A percentile compares a stretch with the other conserved stretches of the same genome.
Evolutionary conservation across 805 yeast species (phyloP).

Genomic region (Myxozyma vanderwaltii): DNA sequence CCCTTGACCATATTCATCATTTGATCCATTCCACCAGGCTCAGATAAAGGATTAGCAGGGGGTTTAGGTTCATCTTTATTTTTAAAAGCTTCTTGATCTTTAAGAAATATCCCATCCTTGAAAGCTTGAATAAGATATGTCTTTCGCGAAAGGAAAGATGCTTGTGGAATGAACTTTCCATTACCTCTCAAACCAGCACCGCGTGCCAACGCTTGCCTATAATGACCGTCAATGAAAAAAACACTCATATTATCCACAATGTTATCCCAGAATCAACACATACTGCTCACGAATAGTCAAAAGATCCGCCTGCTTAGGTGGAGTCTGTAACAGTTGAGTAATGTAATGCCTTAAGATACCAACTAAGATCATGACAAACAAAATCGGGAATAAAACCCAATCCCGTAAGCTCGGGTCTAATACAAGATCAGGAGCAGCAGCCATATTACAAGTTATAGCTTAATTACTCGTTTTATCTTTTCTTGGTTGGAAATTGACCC

Average conservation of each 20-base stretch:
- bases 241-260: neutral
- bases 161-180: constrained; percentile 52
- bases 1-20: constrained; percentile 77
- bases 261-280: constrained; percentile 6
- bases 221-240: neutral
- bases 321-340: constrained; percentile 60
- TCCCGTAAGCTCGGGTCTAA: constrained; percentile 80
- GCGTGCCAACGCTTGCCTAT: constrained; percentile 58
- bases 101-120: constrained; percentile 57
- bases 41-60: constrained; percentile 62
- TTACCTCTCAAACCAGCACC: constrained; percentile 61
- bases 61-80: constrained; percentile 30
- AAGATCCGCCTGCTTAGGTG: constrained; percentile 56
- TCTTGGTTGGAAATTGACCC: no score
- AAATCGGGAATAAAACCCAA: constrained; percentile 91
- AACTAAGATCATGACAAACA: constrained; percentile 84
- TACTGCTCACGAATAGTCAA: constrained; percentile 58
- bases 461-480: no score
- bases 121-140: constrained; percentile 52
- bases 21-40: constrained; percentile 70
- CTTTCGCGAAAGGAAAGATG: constrained; percentile 59
- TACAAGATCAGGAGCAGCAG: constrained; percentile 53
- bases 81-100: constrained; percentile 48
- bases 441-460: constrained; percentile 7
- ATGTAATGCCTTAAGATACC: constrained; percentile 76